These are phyloP conservation scores for Yamadazyma atmosphaerica DNA, from an alignment of 1,139 yeast genomes.

Conservation along the genomic window DNA sequence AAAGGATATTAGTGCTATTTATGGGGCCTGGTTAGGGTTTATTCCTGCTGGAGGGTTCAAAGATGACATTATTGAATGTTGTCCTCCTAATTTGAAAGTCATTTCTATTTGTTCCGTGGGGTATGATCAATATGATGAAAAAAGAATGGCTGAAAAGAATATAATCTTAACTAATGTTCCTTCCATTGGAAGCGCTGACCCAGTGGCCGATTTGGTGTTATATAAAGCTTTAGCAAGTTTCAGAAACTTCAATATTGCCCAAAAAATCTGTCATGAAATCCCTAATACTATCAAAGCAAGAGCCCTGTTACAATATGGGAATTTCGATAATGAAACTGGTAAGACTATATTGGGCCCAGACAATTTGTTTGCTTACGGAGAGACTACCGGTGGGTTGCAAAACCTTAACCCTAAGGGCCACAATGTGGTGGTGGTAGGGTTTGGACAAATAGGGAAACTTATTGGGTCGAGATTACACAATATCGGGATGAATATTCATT, in stretches of 20 bases:
- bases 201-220: constrained; percentile 79
- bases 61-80: constrained; percentile 43
- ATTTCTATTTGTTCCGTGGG: constrained; percentile 75
- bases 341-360: constrained; percentile 24
- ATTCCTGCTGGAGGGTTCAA: constrained; percentile 50
- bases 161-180: constrained; percentile 68
- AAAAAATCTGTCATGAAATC: constrained; percentile 32
- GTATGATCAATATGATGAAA: constrained; percentile 57
- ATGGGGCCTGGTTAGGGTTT: constrained; percentile 66
- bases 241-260: constrained; percentile 58
- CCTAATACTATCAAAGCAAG: constrained; percentile 45
- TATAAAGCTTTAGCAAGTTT: constrained; percentile 60
- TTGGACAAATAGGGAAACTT: constrained; percentile 73
- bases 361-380: constrained; percentile 50
- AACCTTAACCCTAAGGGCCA: constrained; percentile 57
- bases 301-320: constrained; percentile 31
- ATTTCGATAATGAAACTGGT: constrained; percentile 37
- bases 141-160: constrained; percentile 36
- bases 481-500: constrained; percentile 69
- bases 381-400: constrained; percentile 34
- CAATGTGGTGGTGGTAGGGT: constrained; percentile 68
- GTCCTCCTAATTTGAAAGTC: constrained; percentile 55
- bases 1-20: constrained; percentile 53
- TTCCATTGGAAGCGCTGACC: constrained; percentile 56
- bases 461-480: constrained; percentile 57